Base-by-base conservation (phyloP, 306 rosid species). In the Sphenostylis stenocarpa region DNA sequence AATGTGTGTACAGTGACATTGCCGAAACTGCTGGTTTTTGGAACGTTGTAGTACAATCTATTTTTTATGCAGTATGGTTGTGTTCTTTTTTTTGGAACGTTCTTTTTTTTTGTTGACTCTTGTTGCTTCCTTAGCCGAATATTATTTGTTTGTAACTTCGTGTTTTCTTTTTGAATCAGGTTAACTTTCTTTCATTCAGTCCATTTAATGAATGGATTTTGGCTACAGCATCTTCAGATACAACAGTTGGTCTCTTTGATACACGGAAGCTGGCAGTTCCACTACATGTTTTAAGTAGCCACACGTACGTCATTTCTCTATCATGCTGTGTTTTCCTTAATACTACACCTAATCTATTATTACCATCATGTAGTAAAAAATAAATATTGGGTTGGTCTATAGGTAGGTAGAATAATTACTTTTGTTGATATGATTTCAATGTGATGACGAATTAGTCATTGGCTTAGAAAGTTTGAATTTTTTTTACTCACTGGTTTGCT, bases 211-310 rank as follows among this genome's bases (percentile, higher is more conserved):
- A 95, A 71, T 89, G 96, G 97, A 75, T 92, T 81, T 70, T 95
- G 85, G 97, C 97, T 41, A 92, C 98, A 16, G 98, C 97, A 73
- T 95, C 98, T 69, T 95, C 98, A 29, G 98, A 95, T 86, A 83
- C 87, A 58, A 87, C 90, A 5, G 76, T 90, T 60, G 97, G 91
- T 69, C 88, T 95, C 78, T 92, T 90, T 53, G 98, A 95, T 81
- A 84, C 78, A 31, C 90, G 98, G 72, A 95, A 88, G 85, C 89
- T 95, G 58, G 48, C 85, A 1, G 77, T 4, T 47, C 97, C 97
- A 0, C 58, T 95, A 70, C 98, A 95, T 85, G 78, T 84, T 82
- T 76, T 95, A 47, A 85, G 93, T 69, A 85, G 96, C 80, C 98
- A 95, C 84, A 55, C 85, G 98, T 95, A 89, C 0, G 97, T 77